Evolutionary conservation across 768 basidiomycete species (phyloP).

Genomic region (Suillus tomentosus): DNA sequence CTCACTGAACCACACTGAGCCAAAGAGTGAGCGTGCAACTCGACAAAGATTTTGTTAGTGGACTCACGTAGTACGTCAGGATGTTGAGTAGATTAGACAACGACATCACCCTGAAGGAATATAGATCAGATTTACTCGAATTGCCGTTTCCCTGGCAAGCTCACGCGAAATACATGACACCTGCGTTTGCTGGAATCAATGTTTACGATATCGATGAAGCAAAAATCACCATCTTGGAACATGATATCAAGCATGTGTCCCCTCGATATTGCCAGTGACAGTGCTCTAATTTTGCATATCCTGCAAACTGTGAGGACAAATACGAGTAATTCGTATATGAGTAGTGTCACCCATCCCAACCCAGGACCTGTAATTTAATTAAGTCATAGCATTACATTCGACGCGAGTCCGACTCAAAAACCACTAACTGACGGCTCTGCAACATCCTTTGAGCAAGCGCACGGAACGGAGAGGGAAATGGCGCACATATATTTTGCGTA

Average conservation of each 20-base stretch:
- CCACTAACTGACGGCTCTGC: slow-evolving; percentile 3
- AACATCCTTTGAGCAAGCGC: neutral
- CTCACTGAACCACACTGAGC: neutral
- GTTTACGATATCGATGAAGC: neutral
- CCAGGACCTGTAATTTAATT: slow-evolving; percentile 26
- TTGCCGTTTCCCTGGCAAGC: slow-evolving; percentile 15
- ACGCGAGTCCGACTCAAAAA: neutral
- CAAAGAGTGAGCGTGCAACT: neutral
- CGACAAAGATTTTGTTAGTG: neutral
- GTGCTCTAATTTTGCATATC: slow-evolving; percentile 39
- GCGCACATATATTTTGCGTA: neutral
- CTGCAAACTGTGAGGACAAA: slow-evolving; percentile 49
- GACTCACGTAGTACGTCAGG: slow-evolving; percentile 39
- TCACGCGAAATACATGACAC: slow-evolving; percentile 59
- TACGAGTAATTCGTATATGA: slow-evolving; percentile 50
- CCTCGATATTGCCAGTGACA: slow-evolving; percentile 23
- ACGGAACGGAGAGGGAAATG: neutral
- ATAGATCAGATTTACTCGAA: neutral
- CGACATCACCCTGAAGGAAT: slow-evolving; percentile 48
- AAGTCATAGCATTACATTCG: neutral
- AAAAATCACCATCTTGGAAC: slow-evolving; percentile 48
- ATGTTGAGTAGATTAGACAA: slow-evolving; percentile 51
- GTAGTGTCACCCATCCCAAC: slow-evolving; percentile 53
- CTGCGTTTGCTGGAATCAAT: slow-evolving; percentile 27
- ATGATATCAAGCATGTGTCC: slow-evolving; percentile 45